Base-by-base conservation (phyloP, 164 flowering plant species). In the Sextonia rubra region DNA sequence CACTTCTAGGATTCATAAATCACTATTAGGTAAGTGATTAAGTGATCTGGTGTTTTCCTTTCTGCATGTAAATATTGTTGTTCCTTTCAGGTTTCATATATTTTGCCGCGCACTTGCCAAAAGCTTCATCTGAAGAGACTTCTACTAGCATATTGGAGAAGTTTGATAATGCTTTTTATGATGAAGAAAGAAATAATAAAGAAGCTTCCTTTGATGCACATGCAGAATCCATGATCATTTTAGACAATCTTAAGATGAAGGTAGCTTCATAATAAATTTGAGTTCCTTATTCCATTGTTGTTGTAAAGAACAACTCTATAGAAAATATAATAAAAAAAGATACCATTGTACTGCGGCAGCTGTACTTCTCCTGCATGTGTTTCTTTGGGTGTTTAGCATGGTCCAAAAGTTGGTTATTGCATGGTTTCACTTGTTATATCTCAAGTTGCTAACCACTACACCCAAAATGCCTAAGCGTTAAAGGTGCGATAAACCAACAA, bases 121-220 rank as follows among this genome's bases (percentile, higher is more conserved):
- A 27, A 29, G 67, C 67, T 64, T 29, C 44, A 29, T 64, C 67
- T 27, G 67, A 64, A 25, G 67, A 64, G 22, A 64, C 44, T 6
- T 30, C 67, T 64, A 29, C 44, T 12, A 64, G 44, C 15, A 64
- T 30, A 29, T 64, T 32, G 15, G 32, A 64, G 18, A 18, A 64
- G 47, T 64, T 27, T 0, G 44, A 26, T 6, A 27, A 64, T 25
- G 67, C 5, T 3, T 20, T 15, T 3, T 20, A 27, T 64, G 67
- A 64, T 64, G 67, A 30, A 30, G 47, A 27, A 12, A 29, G 20
- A 64, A 64, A 27, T 64, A 27, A 15, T 29, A 18, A 30, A 64
- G 22, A 64, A 64, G 30, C 37, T 29, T 6, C 44, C 12, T 11
- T 64, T 27, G 67, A 64, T 64, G 67, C 27, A 29, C 37, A 11